Conservation (phyloP, 2,329 filamentous ascomycete genomes). For the Botrytis paeoniae region DNA sequence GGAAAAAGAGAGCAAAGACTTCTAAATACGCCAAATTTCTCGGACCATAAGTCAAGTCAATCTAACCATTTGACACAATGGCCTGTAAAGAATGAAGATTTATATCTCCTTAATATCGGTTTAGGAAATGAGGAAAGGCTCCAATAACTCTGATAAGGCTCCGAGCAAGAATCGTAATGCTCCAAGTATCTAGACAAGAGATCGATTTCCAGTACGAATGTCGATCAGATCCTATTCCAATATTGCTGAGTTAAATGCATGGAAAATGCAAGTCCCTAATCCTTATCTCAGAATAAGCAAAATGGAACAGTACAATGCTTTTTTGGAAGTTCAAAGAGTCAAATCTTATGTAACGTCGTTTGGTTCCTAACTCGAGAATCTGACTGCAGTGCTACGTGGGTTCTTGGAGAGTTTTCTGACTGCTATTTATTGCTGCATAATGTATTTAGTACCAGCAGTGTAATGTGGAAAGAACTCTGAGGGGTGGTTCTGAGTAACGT, state of each 20-base stretch:
- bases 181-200: constrained; percentile 7
- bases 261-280: background rate
- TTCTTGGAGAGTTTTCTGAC: constrained; percentile 3
- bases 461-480: constrained; percentile 10
- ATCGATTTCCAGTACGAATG: background rate
- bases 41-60: background rate
- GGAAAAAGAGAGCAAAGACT: background rate
- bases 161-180: background rate
- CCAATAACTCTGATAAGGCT: too few relatives aligned
- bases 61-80: background rate
- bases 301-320: constrained; percentile 1
- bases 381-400: constrained; percentile 1
- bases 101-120: background rate
- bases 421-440: constrained; percentile 12
- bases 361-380: background rate
- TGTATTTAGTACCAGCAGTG: constrained; percentile 14
- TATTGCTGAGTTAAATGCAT: background rate
- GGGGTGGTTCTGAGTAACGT: constrained; percentile 15
- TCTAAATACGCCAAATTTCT: background rate
- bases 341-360: background rate
- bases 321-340: background rate
- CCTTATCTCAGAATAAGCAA: background rate
- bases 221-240: background rate
- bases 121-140: background rate
- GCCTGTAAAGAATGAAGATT: background rate